Base-by-base conservation (phyloP, 2,329 filamentous ascomycete genomes). In the Apiospora rasikravindrae region DNA sequence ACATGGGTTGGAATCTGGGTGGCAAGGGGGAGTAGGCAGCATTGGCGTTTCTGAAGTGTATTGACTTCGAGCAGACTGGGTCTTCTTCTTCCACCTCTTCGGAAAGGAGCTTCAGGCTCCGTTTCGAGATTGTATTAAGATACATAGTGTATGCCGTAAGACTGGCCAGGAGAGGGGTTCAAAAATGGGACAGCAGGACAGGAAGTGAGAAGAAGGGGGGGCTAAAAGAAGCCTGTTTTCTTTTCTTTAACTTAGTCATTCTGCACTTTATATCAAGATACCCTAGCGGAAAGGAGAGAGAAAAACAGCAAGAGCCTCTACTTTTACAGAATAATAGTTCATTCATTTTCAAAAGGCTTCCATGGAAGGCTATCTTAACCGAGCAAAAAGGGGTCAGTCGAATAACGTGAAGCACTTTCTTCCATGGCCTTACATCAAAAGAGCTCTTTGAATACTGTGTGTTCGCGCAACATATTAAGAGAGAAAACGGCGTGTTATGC, bases 221-320 rank as follows among this genome's bases (percentile, higher is more conserved):
- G 11, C 3, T 40, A 33, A 37, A 40, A 40, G 33, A 13, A 11
- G 8, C 19, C 33, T 53, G 24, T 14, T 24, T 16, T 53, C 45
- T 8, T 22, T 19, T 47, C 19, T 11, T 40, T 8, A n/a, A n/a
- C 19, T n/a, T 40, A 33, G 40, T 64, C 13, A 42, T 42, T 40
- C 33, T 53, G 51, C 33, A n/a, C 33, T 40, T 14, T 64, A 64
- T n/a, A 40, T 64, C 19, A 40, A 64, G 57, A 64, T 64, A 64
- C 57, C 57, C 57, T 19, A 5, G 53, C 16, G 57, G 33, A 64
- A 22, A 40, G 57, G 29, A 61, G n/a, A 24, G 57, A 61, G 5
- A 11, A 16, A 37, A 1, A 24, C 33, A 61, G 14, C 10, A 16
- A n/a, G 2, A 37, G 29, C 37, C 53, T 22, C 16, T 61, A 22